phyloP scores from a whole-genome alignment of 768 basidiomycete genomes.

The Kwoniella botswanensis region DNA sequence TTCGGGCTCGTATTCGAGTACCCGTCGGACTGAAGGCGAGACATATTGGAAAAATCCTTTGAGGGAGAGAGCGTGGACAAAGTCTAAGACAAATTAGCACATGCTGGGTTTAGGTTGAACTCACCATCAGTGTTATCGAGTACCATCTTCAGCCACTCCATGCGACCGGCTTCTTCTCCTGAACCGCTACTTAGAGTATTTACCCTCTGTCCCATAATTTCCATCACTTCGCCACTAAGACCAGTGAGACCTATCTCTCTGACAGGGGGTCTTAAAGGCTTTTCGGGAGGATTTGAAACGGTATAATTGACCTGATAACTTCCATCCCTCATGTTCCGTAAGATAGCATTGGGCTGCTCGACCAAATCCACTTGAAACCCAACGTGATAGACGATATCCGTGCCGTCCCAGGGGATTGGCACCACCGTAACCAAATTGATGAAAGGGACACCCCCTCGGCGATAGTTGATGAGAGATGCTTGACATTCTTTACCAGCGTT shows the following conservation, averaged over 20 bases:
- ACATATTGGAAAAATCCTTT: constrained; percentile 93
- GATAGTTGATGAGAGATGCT: constrained; percentile 82
- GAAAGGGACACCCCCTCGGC: constrained; percentile 81
- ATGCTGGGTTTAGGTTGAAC: constrained; percentile 16
- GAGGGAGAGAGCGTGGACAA: constrained; percentile 86
- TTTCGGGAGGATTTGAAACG: constrained; percentile 52
- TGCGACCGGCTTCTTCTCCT: constrained; percentile 54
- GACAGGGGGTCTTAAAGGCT: constrained; percentile 42
- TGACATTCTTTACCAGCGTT: constrained; percentile 84
- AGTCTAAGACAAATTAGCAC: constrained; percentile 62
- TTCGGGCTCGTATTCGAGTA: constrained; percentile 83
- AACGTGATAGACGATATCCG: constrained; percentile 81
- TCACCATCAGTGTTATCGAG: constrained; percentile 61
- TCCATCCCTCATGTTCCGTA: constrained; percentile 78
- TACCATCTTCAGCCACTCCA: constrained; percentile 59
- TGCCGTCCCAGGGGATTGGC: constrained; percentile 74
- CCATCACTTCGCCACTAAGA: constrained; percentile 46
- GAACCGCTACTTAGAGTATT: constrained; percentile 41
- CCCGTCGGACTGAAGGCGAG: constrained; percentile 74
- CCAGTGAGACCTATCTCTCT: constrained; percentile 43
- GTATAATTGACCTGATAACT: constrained; percentile 73
- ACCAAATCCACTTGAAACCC: constrained; percentile 96
- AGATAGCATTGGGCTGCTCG: constrained; percentile 80
- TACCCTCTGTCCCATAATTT: constrained; percentile 45
- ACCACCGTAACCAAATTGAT: constrained; percentile 90